These are phyloP conservation scores for Paracorniculantispora psalliotae DNA, from an alignment of 2,329 filamentous ascomycete species.

Conservation along the genomic window DNA sequence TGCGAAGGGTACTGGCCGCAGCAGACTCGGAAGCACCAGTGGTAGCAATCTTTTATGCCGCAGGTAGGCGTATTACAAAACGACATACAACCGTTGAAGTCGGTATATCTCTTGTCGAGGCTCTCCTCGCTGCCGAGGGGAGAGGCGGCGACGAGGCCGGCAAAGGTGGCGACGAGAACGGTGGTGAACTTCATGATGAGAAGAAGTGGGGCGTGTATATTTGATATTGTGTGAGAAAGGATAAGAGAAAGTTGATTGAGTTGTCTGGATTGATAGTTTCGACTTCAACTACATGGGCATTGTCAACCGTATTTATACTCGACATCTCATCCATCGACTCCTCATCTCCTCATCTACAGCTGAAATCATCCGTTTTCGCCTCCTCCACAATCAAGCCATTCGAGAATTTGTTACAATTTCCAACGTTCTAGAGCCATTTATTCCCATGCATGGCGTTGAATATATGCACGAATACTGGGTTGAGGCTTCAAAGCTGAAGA, in stretches of 20 bases:
- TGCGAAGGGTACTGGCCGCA: background rate
- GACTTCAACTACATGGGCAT: background rate
- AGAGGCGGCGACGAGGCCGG: constrained; percentile 6
- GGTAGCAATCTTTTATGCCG: constrained; percentile 12
- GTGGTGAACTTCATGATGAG: constrained; percentile 11
- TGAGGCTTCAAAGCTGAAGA: constrained; percentile 2
- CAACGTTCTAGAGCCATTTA: background rate
- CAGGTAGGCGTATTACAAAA: constrained; percentile 10
- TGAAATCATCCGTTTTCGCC: background rate
- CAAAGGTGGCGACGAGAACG: constrained; percentile 8
- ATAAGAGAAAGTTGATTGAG: background rate
- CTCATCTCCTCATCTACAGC: background rate
- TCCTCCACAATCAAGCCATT: background rate
- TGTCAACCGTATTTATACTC: constrained; percentile 3
- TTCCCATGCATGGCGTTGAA: background rate
- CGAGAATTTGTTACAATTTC: too few relatives aligned
- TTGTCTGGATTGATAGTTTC: background rate
- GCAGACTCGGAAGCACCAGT: constrained; percentile 10
- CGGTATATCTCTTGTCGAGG: constrained; percentile 15
- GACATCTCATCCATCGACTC: background rate
- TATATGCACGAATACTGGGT: background rate
- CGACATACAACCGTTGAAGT: constrained; percentile 10
- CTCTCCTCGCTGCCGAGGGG: constrained; percentile 1
- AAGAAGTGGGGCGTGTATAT: background rate
- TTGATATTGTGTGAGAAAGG: background rate